phyloP scores from a whole-genome alignment of 805 yeast genomes.

The Wickerhamomyces mucosus region DNA sequence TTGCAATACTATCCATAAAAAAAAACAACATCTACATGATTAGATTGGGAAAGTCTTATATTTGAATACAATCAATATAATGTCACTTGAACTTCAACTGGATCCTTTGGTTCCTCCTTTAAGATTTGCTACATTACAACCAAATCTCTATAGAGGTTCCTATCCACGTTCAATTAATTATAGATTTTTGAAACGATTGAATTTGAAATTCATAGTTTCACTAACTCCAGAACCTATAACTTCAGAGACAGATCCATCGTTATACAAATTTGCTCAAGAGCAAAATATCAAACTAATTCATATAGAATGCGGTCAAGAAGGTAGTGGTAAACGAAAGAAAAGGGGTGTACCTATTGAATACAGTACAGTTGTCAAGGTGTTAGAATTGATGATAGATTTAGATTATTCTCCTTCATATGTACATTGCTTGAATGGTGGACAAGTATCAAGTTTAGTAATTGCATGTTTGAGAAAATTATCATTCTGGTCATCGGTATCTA shows the following conservation, averaged over 20 bases:
- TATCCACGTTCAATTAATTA: conserved; percentile 73
- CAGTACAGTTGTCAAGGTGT: conserved; percentile 45
- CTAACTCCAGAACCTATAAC: conserved; percentile 71
- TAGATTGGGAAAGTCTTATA: too few relatives aligned
- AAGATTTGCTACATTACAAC: conserved; percentile 62
- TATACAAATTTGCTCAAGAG: conserved; percentile 41
- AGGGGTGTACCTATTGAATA: conserved; percentile 75
- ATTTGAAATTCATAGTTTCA: conserved; percentile 64
- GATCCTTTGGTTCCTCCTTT: conserved; percentile 58
- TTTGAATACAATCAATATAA: too few relatives aligned
- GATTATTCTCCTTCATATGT: conserved; percentile 63
- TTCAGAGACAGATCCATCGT: conserved; percentile 36
- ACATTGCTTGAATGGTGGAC: conserved; percentile 88
- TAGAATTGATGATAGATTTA: conserved; percentile 52
- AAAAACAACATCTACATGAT: too few relatives aligned
- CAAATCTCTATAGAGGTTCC: conserved; percentile 71
- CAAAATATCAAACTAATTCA: conserved; percentile 59
- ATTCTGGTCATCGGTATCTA: conserved; percentile 84
- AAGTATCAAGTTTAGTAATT: conserved; percentile 70
- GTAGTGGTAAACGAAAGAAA: conserved; percentile 58
- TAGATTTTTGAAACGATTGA: conserved; percentile 54
- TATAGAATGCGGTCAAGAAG: conserved; percentile 49
- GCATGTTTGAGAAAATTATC: conserved; percentile 81
- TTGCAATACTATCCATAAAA: background rate
- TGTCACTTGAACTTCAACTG: background rate